Evolutionary conservation across 257 asterid species (phyloP).

Genomic region (Solanum pinnatisectum): DNA sequence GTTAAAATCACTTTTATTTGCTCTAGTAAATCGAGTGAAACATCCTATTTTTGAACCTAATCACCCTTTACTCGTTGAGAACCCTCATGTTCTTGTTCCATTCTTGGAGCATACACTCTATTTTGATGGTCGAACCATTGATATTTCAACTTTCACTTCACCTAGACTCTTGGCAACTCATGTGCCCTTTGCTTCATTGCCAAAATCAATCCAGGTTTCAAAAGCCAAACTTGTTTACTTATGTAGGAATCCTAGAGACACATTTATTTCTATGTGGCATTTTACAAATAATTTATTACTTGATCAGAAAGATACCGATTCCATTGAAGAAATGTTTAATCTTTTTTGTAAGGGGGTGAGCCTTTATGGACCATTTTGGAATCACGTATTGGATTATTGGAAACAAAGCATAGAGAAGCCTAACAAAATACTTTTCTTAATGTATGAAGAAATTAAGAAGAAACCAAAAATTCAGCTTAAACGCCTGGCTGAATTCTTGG

Average conservation of each 20-base stretch:
- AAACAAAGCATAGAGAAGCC: neutral
- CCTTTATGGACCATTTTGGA: neutral
- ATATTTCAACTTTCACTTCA: neutral
- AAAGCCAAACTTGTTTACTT: neutral
- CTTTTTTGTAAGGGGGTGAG: neutral
- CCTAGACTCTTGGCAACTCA: neutral
- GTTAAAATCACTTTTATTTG: neutral
- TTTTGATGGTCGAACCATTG: neutral
- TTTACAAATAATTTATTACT: no score
- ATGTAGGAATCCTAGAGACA: neutral
- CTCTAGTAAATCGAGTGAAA: neutral
- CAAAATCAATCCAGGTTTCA: neutral
- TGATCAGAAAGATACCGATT: neutral
- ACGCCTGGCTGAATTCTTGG: neutral
- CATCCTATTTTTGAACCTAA: neutral
- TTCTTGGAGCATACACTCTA: neutral
- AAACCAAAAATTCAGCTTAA: neutral
- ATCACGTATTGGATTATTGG: neutral
- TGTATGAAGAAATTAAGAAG: neutral
- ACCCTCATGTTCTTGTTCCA: neutral
- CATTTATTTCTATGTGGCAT: neutral
- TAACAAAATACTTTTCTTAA: neutral
- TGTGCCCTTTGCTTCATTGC: neutral
- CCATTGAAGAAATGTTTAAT: neutral
- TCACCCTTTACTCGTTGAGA: neutral